Evolutionary conservation across 2,329 filamentous ascomycete species (phyloP), one percentile per base, ranked within the genome.

Genomic region (Uncinocarpus reesii): DNA sequence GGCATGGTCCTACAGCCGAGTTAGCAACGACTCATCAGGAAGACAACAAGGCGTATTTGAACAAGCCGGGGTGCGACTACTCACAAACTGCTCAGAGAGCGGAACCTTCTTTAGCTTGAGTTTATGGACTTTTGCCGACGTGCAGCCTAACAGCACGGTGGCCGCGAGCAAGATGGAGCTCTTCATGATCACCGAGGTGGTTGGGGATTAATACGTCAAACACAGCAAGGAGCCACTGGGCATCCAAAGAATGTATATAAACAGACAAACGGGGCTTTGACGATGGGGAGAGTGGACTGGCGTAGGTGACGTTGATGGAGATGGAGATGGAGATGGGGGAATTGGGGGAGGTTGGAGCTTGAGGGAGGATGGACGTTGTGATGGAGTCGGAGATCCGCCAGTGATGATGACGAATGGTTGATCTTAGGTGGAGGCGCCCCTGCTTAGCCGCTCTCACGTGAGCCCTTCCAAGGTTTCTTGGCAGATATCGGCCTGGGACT

Each of bases 41-140:
- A 20, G 20, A 26, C 29, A 18, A 28, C 21, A 37, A 21, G 10
- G 26, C 11, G n/a, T n/a, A n/a, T 29, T 29, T 29, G 26, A 48
- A n/a, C 15, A 29, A 37, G 8, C 7, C 8, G 5, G 6, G 7
- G 28, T 23, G 10, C 13, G 7, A 24, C 24, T 10, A 75, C 84
- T 65, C 74, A 94, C 89, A 63, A 98, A 79, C 75, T 96, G 92
- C 68, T 96, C 86, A 42, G 82, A 78, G 51, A 98, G 75, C 58
- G 92, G 84, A 54, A 96, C 74, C 83, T 98, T 98, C 79, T 95
- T 85, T 63, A 98, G 83, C 78, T 93, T 92, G 79, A 95, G 83
- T 78, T 87, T 93, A 80, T 96, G 87, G 57, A 95, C 77, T 62
- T 81, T 87, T 60, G 87, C 90, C 65, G 85, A 78, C 65, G 84